Evolutionary conservation across 768 basidiomycete genomes (phyloP).

Genomic region (Pisolithus albus): DNA sequence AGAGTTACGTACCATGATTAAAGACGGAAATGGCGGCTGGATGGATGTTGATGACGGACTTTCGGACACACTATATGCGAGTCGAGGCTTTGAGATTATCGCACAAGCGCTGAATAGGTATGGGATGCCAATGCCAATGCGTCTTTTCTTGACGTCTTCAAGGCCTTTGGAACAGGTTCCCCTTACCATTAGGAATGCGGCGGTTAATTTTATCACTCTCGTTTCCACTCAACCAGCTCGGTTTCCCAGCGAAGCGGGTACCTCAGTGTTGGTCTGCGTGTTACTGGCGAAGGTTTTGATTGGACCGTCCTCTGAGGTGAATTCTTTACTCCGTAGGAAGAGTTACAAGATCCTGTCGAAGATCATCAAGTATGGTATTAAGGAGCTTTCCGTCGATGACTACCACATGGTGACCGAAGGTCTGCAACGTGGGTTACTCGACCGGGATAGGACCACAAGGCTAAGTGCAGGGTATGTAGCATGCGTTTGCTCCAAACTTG

Average conservation of each 20-base stretch:
- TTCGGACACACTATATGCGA: slow-evolving; percentile 35
- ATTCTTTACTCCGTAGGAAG: slow-evolving; percentile 38
- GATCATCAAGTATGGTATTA: slow-evolving; percentile 39
- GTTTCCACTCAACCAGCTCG: slow-evolving; percentile 9
- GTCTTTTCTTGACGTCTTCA: slow-evolving; percentile 4
- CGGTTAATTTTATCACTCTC: slow-evolving; percentile 18
- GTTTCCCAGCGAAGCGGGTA: slow-evolving; percentile 2
- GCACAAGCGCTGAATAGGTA: slow-evolving; percentile 38
- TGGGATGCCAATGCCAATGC: not conserved
- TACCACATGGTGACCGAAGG: slow-evolving; percentile 31
- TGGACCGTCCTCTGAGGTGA: slow-evolving; percentile 42
- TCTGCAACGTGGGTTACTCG: slow-evolving; percentile 43
- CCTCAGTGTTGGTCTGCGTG: slow-evolving; percentile 29
- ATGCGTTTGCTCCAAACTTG: not conserved
- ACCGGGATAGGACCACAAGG: slow-evolving; percentile 53
- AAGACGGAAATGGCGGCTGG: slow-evolving; percentile 44
- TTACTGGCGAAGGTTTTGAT: slow-evolving; percentile 35
- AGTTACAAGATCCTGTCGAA: slow-evolving; percentile 35
- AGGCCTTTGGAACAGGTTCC: slow-evolving; percentile 10
- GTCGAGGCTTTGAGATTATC: slow-evolving; percentile 42
- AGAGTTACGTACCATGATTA: slow-evolving; percentile 34
- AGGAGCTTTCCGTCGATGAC: slow-evolving; percentile 20
- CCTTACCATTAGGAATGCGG: slow-evolving; percentile 9
- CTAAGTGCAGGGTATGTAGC: slow-evolving; percentile 59
- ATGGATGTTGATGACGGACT: slow-evolving; percentile 47